Percentiles rank a stretch among this genome's conserved stretches.
Conservation (phyloP, 345 rosid species). For the Lumnitzera littorea region DNA sequence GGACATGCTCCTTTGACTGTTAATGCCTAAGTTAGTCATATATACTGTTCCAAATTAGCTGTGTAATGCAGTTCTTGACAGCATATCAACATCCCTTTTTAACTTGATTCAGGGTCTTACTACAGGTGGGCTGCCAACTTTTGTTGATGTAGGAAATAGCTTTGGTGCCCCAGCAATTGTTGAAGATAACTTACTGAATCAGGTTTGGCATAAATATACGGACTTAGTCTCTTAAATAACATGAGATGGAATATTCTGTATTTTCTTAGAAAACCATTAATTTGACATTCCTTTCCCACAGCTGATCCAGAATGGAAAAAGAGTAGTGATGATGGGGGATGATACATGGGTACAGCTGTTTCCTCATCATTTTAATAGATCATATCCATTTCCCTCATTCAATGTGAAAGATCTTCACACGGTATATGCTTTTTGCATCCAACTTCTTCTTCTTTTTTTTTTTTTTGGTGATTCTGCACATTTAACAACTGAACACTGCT, state of each 20-base stretch:
- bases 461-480: background rate
- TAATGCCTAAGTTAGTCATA: too few relatives aligned
- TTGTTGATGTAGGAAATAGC: constrained; percentile 87
- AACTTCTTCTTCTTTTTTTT: background rate
- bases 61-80: background rate
- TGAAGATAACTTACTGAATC: constrained; percentile 79
- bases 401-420: constrained; percentile 92
- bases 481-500: background rate
- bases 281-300: constrained; percentile 17
- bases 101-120: constrained; percentile 60
- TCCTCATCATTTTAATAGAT: constrained; percentile 73
- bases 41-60: too few relatives aligned
- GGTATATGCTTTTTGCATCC: constrained; percentile 27
- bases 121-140: constrained; percentile 92
- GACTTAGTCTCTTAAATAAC: background rate
- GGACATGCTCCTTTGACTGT: too few relatives aligned
- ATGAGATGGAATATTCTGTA: background rate
- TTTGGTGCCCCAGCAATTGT: constrained; percentile 91
- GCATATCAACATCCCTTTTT: background rate
- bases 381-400: constrained; percentile 92
- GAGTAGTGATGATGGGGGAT: constrained; percentile 92
- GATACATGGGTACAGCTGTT: constrained; percentile 90
- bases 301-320: constrained; percentile 73
- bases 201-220: constrained; percentile 27
- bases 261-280: background rate